Conservation (phyloP, 148 eudicot species). For the Rhododendron mucronatum region DNA sequence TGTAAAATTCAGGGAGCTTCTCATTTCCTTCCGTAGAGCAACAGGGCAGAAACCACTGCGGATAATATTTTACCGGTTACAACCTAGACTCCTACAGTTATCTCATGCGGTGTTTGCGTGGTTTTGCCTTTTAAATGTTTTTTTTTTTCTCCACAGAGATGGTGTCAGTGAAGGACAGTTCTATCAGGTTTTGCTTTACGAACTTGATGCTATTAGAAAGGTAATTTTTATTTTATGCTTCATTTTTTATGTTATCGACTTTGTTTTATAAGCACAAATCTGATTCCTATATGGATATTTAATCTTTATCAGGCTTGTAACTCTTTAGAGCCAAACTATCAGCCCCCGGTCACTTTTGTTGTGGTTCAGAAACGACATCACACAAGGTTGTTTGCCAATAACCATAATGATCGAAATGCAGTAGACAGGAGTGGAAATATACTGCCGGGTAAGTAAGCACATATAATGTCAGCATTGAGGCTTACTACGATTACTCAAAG, state of each 20-base stretch:
- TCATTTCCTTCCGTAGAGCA: slow-evolving; percentile 67
- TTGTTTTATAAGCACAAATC: neutral
- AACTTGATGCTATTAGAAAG: slow-evolving; percentile 79
- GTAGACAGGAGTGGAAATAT: slow-evolving; percentile 72
- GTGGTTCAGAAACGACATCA: slow-evolving; percentile 94
- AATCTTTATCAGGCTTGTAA: slow-evolving; percentile 56
- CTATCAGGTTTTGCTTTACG: slow-evolving; percentile 71
- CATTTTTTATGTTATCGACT: neutral
- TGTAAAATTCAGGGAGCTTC: slow-evolving; percentile 56
- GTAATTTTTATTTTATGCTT: slow-evolving; percentile 18
- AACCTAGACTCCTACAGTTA: neutral
- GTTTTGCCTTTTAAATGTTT: neutral
- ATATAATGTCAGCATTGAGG: neutral
- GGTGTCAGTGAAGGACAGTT: slow-evolving; percentile 91
- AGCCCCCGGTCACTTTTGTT: slow-evolving; percentile 89
- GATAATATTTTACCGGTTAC: slow-evolving; percentile 83
- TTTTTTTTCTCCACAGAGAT: slow-evolving; percentile 36
- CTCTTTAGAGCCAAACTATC: slow-evolving; percentile 81
- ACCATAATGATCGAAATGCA: slow-evolving; percentile 49
- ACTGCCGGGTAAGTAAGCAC: slow-evolving; percentile 50
- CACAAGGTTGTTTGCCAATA: slow-evolving; percentile 75
- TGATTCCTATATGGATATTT: neutral
- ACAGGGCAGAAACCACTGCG: slow-evolving; percentile 69
- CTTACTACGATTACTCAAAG: too few relatives aligned
- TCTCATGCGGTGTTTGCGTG: neutral